Evolutionary conservation across 352 stramenopile species (phyloP).

Genomic region (Globisporangium alternatum): DNA sequence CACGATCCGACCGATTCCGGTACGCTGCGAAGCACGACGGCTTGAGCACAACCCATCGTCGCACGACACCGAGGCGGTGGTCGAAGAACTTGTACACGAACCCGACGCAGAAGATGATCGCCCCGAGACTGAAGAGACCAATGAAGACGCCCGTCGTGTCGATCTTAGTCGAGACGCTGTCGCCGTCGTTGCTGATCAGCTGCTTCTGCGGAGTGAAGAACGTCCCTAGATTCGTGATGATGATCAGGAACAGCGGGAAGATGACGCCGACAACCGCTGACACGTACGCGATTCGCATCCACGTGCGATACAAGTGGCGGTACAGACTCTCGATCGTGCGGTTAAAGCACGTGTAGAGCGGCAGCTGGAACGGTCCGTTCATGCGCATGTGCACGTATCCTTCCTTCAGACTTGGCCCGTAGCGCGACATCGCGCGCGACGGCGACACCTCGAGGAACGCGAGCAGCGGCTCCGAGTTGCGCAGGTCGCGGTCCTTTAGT

Average conservation of each 20-base stretch:
- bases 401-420: slow-evolving; percentile 80
- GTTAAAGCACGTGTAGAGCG: slow-evolving; percentile 84
- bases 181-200: slow-evolving; percentile 37
- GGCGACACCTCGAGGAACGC: slow-evolving; percentile 81
- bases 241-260: slow-evolving; percentile 67
- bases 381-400: slow-evolving; percentile 89
- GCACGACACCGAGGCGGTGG: slow-evolving; percentile 79
- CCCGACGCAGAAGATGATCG: slow-evolving; percentile 60
- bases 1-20: slow-evolving; percentile 61
- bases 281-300: slow-evolving; percentile 84
- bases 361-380: slow-evolving; percentile 82
- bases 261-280: slow-evolving; percentile 82
- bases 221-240: slow-evolving; percentile 64
- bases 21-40: slow-evolving; percentile 84
- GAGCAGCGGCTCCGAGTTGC: slow-evolving; percentile 75
- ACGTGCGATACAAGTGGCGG: slow-evolving; percentile 81
- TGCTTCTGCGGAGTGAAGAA: slow-evolving; percentile 69
- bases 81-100: slow-evolving; percentile 91
- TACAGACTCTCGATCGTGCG: slow-evolving; percentile 80
- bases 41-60: slow-evolving; percentile 86
- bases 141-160: slow-evolving; percentile 55
- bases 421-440: slow-evolving; percentile 67
- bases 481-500: slow-evolving; percentile 57
- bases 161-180: slow-evolving; percentile 45
- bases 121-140: slow-evolving; percentile 42